These are phyloP conservation scores for Cutaneotrichosporon sp. DNA, from an alignment of 1,284 basidiomycete species.

Conservation along the genomic window DNA sequence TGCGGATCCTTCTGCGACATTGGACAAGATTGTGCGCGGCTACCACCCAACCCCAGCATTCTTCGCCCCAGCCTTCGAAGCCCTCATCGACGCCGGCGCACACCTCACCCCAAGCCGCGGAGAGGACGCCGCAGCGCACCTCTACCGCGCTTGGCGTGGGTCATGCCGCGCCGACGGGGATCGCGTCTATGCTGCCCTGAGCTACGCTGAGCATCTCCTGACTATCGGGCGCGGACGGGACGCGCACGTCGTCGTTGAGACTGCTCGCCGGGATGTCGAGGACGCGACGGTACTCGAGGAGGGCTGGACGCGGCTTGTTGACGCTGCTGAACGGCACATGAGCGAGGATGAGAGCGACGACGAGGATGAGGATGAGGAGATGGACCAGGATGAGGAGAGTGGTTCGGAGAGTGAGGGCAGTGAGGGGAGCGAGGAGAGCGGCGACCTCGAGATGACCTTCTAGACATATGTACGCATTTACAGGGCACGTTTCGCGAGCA, in stretches of 20 bases:
- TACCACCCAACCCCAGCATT: constrained; percentile 31
- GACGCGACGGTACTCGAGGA: constrained; percentile 24
- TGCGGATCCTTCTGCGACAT: constrained; percentile 2
- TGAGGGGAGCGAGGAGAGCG: constrained; percentile 4
- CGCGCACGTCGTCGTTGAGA: constrained; percentile 32
- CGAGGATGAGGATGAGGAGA: constrained; percentile 33
- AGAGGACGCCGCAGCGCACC: constrained; percentile 21
- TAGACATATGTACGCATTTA: constrained; percentile 15
- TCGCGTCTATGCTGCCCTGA: constrained; percentile 31
- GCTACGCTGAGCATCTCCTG: constrained; percentile 34
- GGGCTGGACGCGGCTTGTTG: constrained; percentile 27
- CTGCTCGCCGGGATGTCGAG: constrained; percentile 30
- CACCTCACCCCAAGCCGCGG: not conserved
- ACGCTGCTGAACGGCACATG: constrained; percentile 13
- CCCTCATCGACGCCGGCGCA: constrained; percentile 13
- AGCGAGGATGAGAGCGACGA: constrained; percentile 20
- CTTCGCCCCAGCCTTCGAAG: constrained; percentile 31
- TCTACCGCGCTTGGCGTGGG: constrained; percentile 37
- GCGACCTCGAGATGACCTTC: constrained; percentile 23
- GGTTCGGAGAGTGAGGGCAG: constrained; percentile 16
- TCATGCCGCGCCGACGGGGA: constrained; percentile 24
- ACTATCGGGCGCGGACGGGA: constrained; percentile 27
- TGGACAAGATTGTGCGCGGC: constrained; percentile 16
- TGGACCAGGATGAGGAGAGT: constrained; percentile 49
- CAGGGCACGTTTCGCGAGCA: not conserved